These are phyloP conservation scores for Lotmaria passim DNA, from an alignment of 208 protist genomes.

Conservation along the genomic window DNA sequence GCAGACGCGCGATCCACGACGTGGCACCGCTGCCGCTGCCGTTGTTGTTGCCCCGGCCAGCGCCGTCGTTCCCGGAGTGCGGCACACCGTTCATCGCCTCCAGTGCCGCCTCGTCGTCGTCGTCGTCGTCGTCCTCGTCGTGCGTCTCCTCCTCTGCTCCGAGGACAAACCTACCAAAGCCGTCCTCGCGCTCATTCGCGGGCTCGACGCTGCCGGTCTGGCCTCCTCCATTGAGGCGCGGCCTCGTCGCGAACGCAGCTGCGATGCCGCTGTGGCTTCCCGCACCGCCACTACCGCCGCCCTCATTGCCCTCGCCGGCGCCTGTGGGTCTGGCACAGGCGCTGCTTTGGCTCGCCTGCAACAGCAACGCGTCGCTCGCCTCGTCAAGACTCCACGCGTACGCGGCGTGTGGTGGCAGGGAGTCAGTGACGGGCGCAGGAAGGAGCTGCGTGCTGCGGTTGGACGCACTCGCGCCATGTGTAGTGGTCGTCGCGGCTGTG, in stretches of 20 bases:
- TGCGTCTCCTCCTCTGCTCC: conserved; percentile 5
- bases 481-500: background rate
- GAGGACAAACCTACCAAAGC: background rate
- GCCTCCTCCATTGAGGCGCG: background rate
- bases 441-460: background rate
- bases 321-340: background rate
- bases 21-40: background rate
- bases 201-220: conserved; percentile 2
- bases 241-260: too few species aligned
- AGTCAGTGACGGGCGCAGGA: background rate
- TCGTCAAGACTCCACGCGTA: conserved; percentile 28
- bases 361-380: conserved; percentile 20
- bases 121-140: conserved; percentile 2
- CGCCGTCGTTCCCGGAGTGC: too few species aligned
- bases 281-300: background rate
- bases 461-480: background rate
- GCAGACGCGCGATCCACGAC: conserved; percentile 22
- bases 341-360: conserved; percentile 2
- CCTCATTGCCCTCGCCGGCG: background rate
- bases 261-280: too few species aligned
- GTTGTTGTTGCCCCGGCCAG: too few species aligned
- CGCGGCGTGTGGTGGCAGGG: background rate
- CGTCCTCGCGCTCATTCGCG: background rate
- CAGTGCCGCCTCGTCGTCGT: background rate
- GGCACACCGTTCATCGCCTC: too few species aligned